Base-by-base conservation (phyloP, 2,329 filamentous ascomycete genomes). In the Rhynchosporium secalis region DNA sequence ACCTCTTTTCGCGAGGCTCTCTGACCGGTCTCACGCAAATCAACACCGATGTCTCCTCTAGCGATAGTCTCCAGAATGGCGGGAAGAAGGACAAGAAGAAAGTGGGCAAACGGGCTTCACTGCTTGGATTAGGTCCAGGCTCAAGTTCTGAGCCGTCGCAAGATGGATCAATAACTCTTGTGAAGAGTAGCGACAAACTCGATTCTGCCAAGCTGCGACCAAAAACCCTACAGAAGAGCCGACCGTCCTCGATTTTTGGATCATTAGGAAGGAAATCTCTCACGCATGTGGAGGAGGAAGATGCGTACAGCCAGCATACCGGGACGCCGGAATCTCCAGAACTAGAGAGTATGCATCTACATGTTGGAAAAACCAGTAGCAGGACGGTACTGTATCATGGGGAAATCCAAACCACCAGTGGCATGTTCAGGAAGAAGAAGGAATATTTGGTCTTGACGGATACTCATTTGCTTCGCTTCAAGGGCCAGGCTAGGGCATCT, bases 381-480 rank as follows among this genome's bases (percentile, higher is more conserved):
- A 68, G 69, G 62, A 76, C 78, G 36, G 84, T 90, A 26, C 75
- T 89, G 43, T 81, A 87, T 65, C 84, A 89, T 76, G 88, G 87
- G 43, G 87, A 89, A 71, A 84, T 90, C 15, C 87, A 90, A 74
- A 89, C 85, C 12, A 86, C 85, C 55, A 86, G 83, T 61, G 83
- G 84, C 63, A 84, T 90, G 80, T 88, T 90, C 75, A 80, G 87
- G 72, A 89, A 89, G 76, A 89, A 87, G 76, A 87, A 83, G 74
- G 87, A 90, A 72, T 91, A 88, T 69, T 77, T 91, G 60, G 88
- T 90, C 13, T 77, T 91, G 66, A 91, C 87, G 6, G 87, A 90
- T 66, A 83, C 81, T 5, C 85, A 90, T 73, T 76, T 91, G 60
- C 76, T 90, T 60, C 81, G 87, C 12, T 90, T 88, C 77, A 89